phyloP scores from a whole-genome alignment of 306 rosid species.

The Benincasa hispida region DNA sequence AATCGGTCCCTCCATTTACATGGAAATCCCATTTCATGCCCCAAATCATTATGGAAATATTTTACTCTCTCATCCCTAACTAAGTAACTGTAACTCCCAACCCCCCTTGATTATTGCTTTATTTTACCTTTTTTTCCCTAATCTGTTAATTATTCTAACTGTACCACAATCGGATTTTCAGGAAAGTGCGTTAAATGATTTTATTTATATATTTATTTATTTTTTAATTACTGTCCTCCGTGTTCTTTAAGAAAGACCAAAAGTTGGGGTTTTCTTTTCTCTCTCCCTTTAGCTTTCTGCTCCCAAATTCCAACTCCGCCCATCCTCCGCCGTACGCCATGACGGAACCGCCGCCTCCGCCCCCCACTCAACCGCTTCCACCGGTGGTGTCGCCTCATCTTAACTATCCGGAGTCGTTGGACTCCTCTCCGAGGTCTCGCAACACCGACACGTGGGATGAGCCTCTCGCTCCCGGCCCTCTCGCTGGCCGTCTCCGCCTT shows the following conservation, averaged over 20 bases:
- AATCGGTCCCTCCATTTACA: not conserved
- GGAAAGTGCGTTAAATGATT: not conserved
- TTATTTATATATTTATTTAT: not conserved
- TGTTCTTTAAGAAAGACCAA: constrained; percentile 3
- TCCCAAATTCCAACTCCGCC: not conserved
- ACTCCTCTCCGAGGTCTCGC: constrained; percentile 79
- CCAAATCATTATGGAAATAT: not conserved
- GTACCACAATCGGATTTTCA: not conserved
- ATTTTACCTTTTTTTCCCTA: not conserved
- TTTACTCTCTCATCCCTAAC: not conserved
- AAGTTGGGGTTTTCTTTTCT: not conserved
- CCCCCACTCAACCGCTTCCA: constrained; percentile 16
- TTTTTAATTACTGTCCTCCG: constrained; percentile 7
- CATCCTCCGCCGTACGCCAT: constrained; percentile 9
- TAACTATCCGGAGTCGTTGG: constrained; percentile 53
- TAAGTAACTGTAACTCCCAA: not conserved
- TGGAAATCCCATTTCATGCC: not conserved
- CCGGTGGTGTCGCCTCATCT: constrained; percentile 21
- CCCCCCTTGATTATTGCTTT: not conserved
- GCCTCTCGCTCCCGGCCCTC: constrained; percentile 29
- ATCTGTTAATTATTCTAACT: not conserved
- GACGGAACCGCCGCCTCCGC: constrained; percentile 24
- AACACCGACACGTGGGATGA: constrained; percentile 85
- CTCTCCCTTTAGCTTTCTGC: not conserved
- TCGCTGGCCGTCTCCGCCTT: constrained; percentile 49